Evolutionary conservation across 1,284 basidiomycete genomes (phyloP), one percentile per base, ranked within the genome.

Genomic region (Afroboletus lepidellus): DNA sequence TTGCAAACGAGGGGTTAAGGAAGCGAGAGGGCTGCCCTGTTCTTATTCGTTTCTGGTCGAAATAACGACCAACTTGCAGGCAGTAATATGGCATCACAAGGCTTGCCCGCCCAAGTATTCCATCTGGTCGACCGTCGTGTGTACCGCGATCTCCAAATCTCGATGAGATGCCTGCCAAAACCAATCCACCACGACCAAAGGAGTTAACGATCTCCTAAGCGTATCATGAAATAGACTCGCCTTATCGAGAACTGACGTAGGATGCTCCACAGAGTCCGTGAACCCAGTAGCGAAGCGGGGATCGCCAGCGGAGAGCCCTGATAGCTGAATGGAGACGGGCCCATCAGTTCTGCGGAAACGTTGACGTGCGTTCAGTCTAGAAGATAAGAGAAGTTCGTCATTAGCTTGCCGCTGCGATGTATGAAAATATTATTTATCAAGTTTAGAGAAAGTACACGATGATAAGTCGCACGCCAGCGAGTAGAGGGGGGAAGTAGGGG

Each of bases 331-430:
- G 29, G 58, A 60, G 16, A 59, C 20, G 1, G 25, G 57, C 11
- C 34, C 38, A 1, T 21, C 27, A 3, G 15, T 0, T 34, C 3
- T 33, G 6, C 49, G 45, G 18, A 59, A 54, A 8, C 33, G 38
- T 20, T 30, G 21, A 12, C 58, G 58, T 42, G 57, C 58, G 3
- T 59, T 59, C 21, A 59, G 60, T 13, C 58, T 59, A 39, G 2
- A 7, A 23, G 34, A 13, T 36, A 20, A 3, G 13, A 8, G 13
- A 21, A 11, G 11, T 9, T 18, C 8, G 37, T 21, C 15, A 20
- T 61, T 1, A 61, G 37, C 15, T 6, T 18, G 6, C 16, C 2
- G 24, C 23, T 11, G 30, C 11, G 13, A 21, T 11, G 18, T 16
- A 36, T 8, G 11, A 25, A 12, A 23, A n/a, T n/a, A n/a, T n/a